A percentile compares a stretch with the other conserved stretches of the same genome.
Evolutionary conservation across 2,329 filamentous ascomycete genomes (phyloP).

Genomic region (Colletotrichum abscissum): DNA sequence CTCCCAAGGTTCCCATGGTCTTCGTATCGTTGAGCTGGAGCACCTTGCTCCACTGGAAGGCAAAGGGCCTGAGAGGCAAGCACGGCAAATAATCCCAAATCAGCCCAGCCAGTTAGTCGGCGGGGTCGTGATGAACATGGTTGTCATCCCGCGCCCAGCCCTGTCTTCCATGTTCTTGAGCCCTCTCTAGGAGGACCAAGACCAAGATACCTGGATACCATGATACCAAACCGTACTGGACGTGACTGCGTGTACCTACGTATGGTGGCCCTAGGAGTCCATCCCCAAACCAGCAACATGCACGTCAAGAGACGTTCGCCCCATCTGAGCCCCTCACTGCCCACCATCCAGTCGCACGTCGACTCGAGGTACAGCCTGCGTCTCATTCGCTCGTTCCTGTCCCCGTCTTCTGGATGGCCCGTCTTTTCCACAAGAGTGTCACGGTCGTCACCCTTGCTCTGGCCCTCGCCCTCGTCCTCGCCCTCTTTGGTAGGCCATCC

Average conservation of each 20-base stretch:
- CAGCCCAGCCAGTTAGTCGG: slow-evolving; percentile 6
- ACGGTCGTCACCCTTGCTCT: slow-evolving; percentile 26
- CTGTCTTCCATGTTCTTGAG: slow-evolving; percentile 10
- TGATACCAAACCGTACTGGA: background rate
- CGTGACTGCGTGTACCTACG: background rate
- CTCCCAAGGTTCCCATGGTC: background rate
- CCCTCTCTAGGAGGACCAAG: slow-evolving; percentile 23
- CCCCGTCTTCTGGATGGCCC: slow-evolving; percentile 13
- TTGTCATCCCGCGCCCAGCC: slow-evolving; percentile 20
- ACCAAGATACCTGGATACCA: background rate
- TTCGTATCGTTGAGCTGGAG: slow-evolving; percentile 1
- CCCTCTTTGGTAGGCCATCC: slow-evolving; percentile 6
- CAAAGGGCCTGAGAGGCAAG: background rate
- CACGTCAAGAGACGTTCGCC: slow-evolving; percentile 31
- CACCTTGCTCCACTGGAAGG: slow-evolving; percentile 8
- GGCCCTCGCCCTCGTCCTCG: slow-evolving; percentile 33
- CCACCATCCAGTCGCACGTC: slow-evolving; percentile 16
- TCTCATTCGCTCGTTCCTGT: slow-evolving; percentile 27
- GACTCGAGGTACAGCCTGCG: slow-evolving; percentile 20
- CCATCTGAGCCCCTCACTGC: slow-evolving; percentile 28
- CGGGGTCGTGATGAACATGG: slow-evolving; percentile 22
- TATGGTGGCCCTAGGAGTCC: slow-evolving; percentile 1
- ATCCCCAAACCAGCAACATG: slow-evolving; percentile 30
- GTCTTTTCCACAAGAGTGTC: slow-evolving; percentile 2
- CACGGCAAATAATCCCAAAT: background rate